phyloP scores from a whole-genome alignment of 129 eudicot genomes.

The Chrysanthemum makinoi region DNA sequence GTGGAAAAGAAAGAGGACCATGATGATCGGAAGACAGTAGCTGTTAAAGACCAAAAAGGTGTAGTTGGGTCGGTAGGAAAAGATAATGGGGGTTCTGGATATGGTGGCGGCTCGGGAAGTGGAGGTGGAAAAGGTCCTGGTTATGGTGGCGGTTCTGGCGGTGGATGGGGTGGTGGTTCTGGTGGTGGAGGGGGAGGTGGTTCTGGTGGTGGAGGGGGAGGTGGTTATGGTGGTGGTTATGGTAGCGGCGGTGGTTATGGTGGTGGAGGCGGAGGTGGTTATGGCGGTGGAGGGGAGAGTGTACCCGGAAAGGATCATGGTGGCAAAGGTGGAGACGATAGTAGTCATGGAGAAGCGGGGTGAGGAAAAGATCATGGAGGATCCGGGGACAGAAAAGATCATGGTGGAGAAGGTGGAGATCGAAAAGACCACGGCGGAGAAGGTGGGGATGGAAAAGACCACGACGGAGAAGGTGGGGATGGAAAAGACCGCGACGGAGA shows the following conservation, averaged over 20 bases:
- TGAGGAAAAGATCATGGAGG: no score
- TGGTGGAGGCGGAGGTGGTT: not conserved
- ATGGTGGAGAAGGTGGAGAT: no score
- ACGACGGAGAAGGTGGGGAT: no score
- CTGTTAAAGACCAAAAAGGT: not conserved
- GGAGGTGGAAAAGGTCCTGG: conserved; percentile 8
- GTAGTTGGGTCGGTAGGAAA: conserved; percentile 2
- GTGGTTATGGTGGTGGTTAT: not conserved
- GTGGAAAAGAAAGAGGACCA: conserved; percentile 2
- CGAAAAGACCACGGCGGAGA: no score
- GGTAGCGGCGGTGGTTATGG: conserved; percentile 7
- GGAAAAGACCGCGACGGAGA: no score
- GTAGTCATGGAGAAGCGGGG: not conserved
- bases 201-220: not conserved
- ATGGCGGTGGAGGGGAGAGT: not conserved
- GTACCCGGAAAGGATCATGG: conserved; percentile 16
- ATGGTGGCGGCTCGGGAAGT: not conserved
- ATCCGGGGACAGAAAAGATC: no score
- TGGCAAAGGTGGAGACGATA: not conserved
- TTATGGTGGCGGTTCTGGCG: not conserved
- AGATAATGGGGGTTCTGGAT: not conserved
- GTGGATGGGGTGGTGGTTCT: not conserved
- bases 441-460: not conserved
- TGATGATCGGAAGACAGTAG: not conserved
- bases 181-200: not conserved